These are phyloP conservation scores for Trichophyton schoenleinii DNA, from an alignment of 2,329 filamentous ascomycete genomes.

Conservation along the genomic window DNA sequence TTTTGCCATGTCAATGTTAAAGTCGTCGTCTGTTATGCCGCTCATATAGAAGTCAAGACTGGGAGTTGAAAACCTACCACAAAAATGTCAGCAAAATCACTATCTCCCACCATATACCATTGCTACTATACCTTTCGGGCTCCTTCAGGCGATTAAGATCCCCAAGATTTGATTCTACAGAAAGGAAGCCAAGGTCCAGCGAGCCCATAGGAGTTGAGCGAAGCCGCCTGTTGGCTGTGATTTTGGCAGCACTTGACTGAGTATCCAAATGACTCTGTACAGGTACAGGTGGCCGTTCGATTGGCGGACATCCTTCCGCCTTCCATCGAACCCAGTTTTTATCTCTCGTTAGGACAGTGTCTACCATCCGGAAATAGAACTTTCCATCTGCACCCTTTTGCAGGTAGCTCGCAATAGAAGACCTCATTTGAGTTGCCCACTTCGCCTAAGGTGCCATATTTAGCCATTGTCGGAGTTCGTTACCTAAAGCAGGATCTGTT, in stretches of 20 bases:
- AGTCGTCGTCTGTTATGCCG: constrained; percentile 64
- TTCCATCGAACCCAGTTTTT: constrained; percentile 99
- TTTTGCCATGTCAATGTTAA: constrained; percentile 73
- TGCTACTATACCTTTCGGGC: constrained; percentile 35
- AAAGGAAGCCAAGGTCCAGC: constrained; percentile 65
- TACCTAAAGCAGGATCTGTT: neutral
- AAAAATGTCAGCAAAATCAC: constrained; percentile 11
- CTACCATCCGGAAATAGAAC: constrained; percentile 92
- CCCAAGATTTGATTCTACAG: constrained; percentile 48
- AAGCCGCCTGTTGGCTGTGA: constrained; percentile 58
- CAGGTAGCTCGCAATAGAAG: constrained; percentile 68
- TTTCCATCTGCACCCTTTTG: constrained; percentile 69
- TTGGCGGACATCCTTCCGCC: constrained; percentile 78
- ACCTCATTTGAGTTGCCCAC: constrained; percentile 72
- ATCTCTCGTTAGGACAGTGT: constrained; percentile 86
- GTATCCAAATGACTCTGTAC: constrained; percentile 57
- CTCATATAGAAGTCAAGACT: constrained; percentile 57
- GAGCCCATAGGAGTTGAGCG: constrained; percentile 58
- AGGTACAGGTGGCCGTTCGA: constrained; percentile 61
- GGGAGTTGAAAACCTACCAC: constrained; percentile 53
- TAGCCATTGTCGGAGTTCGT: constrained; percentile 12
- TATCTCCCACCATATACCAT: neutral
- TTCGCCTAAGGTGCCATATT: constrained; percentile 46
- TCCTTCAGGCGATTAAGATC: constrained; percentile 60
- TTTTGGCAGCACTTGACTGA: constrained; percentile 51